Evolutionary conservation across 352 stramenopile species (phyloP).

Genomic region (Pythium guiyangense): DNA sequence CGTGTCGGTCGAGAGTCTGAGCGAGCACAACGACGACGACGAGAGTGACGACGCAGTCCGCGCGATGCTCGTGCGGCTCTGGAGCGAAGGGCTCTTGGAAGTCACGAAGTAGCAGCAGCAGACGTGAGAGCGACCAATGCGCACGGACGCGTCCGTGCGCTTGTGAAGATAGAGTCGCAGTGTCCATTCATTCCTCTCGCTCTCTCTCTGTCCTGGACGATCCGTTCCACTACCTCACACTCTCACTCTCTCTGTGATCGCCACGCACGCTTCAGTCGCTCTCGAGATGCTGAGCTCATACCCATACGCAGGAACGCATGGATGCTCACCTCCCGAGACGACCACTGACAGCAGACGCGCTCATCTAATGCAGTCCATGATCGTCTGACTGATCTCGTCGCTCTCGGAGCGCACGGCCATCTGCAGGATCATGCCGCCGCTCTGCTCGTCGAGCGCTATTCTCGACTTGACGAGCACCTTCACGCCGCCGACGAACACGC

Average conservation of each 20-base stretch:
- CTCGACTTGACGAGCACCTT: slow-evolving; percentile 95
- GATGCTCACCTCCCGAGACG: too few species aligned
- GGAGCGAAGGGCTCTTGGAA: slow-evolving; percentile 64
- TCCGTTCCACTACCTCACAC: background rate
- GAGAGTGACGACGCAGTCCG: slow-evolving; percentile 54
- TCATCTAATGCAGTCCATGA: slow-evolving; percentile 97
- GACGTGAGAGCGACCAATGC: too few species aligned
- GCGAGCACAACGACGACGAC: slow-evolving; percentile 26
- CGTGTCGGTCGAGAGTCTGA: slow-evolving; percentile 35
- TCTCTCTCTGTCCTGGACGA: background rate
- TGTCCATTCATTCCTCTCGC: background rate
- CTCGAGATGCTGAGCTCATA: background rate
- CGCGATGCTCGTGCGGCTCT: slow-evolving; percentile 79
- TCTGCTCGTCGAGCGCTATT: slow-evolving; percentile 89
- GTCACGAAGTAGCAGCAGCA: slow-evolving; percentile 9
- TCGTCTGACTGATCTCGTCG: slow-evolving; percentile 92
- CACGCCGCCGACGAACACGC: slow-evolving; percentile 94
- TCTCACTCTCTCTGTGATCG: background rate
- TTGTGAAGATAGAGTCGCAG: background rate
- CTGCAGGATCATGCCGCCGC: slow-evolving; percentile 90
- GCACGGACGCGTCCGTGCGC: background rate
- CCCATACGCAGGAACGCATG: background rate
- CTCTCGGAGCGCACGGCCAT: slow-evolving; percentile 96
- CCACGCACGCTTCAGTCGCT: background rate
- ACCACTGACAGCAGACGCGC: background rate